Evolutionary conservation across 2,329 filamentous ascomycete species (phyloP).

Genomic region (Pestalotiopsis sp.): DNA sequence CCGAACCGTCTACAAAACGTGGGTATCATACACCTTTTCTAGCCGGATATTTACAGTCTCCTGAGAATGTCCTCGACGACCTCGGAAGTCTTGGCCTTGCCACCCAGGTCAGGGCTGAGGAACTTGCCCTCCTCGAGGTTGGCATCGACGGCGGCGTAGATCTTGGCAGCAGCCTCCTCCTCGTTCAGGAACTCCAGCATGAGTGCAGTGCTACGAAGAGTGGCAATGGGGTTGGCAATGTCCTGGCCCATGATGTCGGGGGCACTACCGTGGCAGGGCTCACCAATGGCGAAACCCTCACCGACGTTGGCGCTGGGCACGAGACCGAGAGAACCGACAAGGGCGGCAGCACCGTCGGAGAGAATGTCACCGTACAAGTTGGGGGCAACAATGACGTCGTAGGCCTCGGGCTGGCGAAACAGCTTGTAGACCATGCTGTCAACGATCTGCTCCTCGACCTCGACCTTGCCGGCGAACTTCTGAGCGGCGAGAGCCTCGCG

Average conservation of each 20-base stretch:
- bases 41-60: conserved; percentile 61
- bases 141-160: conserved; percentile 89
- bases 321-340: conserved; percentile 88
- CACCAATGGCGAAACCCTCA: conserved; percentile 91
- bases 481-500: conserved; percentile 69
- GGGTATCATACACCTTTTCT: conserved; percentile 4
- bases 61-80: conserved; percentile 85
- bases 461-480: conserved; percentile 61
- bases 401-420: conserved; percentile 91
- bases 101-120: conserved; percentile 87
- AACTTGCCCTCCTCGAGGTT: conserved; percentile 83
- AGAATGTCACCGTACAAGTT: conserved; percentile 98
- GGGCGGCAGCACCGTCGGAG: conserved; percentile 90
- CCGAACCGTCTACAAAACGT: neutral
- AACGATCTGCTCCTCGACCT: conserved; percentile 95
- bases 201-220: conserved; percentile 83
- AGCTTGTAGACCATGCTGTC: conserved; percentile 99
- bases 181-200: conserved; percentile 97
- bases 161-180: conserved; percentile 81
- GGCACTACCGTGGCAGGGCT: conserved; percentile 95
- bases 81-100: conserved; percentile 81
- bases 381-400: conserved; percentile 97
- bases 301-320: conserved; percentile 96
- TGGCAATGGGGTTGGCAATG: conserved; percentile 96
- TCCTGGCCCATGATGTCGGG: conserved; percentile 92